phyloP scores from a whole-genome alignment of 2,329 filamentous ascomycete genomes.

The Lachnum nothofagi region DNA sequence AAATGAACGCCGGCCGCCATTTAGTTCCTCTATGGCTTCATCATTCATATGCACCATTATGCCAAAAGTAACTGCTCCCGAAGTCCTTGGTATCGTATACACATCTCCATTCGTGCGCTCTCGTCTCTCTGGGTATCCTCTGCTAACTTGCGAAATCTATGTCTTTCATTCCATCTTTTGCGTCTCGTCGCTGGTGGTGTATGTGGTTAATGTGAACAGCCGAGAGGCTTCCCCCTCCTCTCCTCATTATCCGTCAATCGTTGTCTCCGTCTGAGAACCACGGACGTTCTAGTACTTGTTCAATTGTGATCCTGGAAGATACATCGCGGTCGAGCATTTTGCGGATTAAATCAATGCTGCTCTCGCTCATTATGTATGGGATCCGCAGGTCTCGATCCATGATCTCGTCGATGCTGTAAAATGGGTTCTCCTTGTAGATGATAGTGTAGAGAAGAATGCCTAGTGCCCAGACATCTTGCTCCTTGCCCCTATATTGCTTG shows the following conservation, averaged over 20 bases:
- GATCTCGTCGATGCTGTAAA: slow-evolving; percentile 98
- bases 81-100: background rate
- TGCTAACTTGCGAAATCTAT: background rate
- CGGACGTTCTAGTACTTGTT: slow-evolving; percentile 80
- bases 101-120: background rate
- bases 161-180: background rate
- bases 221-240: too few relatives aligned
- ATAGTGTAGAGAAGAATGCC: slow-evolving; percentile 97
- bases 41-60: background rate
- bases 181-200: too few relatives aligned
- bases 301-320: slow-evolving; percentile 74
- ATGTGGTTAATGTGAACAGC: too few relatives aligned
- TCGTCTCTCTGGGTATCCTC: background rate
- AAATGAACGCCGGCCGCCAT: background rate
- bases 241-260: slow-evolving; percentile 22
- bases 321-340: slow-evolving; percentile 92
- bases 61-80: background rate
- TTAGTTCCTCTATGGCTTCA: background rate
- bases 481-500: slow-evolving; percentile 85
- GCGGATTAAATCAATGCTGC: slow-evolving; percentile 86
- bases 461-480: slow-evolving; percentile 97
- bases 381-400: slow-evolving; percentile 94
- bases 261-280: slow-evolving; percentile 49
- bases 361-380: slow-evolving; percentile 81
- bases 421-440: slow-evolving; percentile 98